These are phyloP conservation scores for Colletotrichum chlorophyti DNA, from an alignment of 2,329 filamentous ascomycete species.

Conservation along the genomic window DNA sequence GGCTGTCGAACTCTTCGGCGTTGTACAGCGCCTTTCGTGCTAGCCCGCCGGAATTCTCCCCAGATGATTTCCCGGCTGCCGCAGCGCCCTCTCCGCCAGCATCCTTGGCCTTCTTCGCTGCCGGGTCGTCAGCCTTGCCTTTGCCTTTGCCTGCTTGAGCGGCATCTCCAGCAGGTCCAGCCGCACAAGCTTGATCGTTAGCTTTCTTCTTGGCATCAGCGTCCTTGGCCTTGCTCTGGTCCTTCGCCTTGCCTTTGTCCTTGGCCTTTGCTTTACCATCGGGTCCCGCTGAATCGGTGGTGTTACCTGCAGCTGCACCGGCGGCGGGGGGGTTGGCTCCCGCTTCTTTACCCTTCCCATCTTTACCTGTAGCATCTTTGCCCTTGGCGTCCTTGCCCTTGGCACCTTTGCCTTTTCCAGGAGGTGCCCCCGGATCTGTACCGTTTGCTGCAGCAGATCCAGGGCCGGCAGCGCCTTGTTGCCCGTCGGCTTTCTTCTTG, in stretches of 20 bases:
- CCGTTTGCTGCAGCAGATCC: conserved; percentile 7
- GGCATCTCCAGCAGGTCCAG: not conserved
- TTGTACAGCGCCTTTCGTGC: not conserved
- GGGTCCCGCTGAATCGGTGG: not conserved
- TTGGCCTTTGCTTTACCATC: not conserved
- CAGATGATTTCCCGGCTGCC: not conserved
- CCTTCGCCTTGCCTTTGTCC: not conserved
- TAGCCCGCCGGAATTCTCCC: not conserved
- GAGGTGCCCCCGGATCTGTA: not conserved
- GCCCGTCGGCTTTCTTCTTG: conserved; percentile 4
- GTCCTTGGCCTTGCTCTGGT: not conserved
- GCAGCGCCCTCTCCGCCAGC: not conserved
- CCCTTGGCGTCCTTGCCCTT: not conserved
- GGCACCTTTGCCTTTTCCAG: not conserved
- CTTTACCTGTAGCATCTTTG: not conserved
- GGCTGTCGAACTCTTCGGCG: not conserved
- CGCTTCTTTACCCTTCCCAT: not conserved
- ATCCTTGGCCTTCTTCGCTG: conserved; percentile 16
- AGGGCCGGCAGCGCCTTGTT: conserved; percentile 3
- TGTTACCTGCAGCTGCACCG: conserved; percentile 3
- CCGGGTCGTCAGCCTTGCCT: not conserved
- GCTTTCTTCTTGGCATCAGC: not conserved
- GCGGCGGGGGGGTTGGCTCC: not conserved
- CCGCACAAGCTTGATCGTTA: not conserved
- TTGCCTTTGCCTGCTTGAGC: not conserved